Evolutionary conservation across 2,329 filamentous ascomycete species (phyloP).

Genomic region (Microdochium nivale): DNA sequence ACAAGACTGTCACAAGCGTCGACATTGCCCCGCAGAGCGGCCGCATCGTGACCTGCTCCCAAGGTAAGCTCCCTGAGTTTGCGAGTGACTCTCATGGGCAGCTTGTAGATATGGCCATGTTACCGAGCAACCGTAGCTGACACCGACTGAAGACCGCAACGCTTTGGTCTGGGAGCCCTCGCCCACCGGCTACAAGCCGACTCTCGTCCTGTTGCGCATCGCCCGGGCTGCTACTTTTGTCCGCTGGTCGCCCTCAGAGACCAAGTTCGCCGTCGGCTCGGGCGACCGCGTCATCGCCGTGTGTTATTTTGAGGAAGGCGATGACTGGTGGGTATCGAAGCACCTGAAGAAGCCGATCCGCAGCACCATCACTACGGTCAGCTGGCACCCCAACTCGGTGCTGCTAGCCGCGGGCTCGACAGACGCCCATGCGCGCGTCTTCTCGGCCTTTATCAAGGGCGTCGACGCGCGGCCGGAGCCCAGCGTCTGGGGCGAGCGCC

Average conservation of each 20-base stretch:
- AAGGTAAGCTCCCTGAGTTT: conserved; percentile 60
- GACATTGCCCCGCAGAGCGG: conserved; percentile 88
- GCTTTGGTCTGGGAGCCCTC: conserved; percentile 97
- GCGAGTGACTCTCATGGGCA: too few species aligned
- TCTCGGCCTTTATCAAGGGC: conserved; percentile 94
- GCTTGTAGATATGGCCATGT: too few species aligned
- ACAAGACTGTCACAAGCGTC: conserved; percentile 93
- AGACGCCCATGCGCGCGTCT: conserved; percentile 89
- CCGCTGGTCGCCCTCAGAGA: conserved; percentile 93
- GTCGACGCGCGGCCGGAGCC: conserved; percentile 80
- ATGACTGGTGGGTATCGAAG: conserved; percentile 99
- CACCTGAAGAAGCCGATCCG: conserved; percentile 98
- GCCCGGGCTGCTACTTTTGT: conserved; percentile 95
- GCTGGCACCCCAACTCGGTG: conserved; percentile 97
- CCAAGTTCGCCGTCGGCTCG: conserved; percentile 95
- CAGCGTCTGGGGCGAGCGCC: conserved; percentile 84
- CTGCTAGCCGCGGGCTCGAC: conserved; percentile 92
- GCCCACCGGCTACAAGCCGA: conserved; percentile 90
- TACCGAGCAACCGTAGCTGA: neutral
- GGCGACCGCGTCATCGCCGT: conserved; percentile 92
- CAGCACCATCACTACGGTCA: conserved; percentile 88
- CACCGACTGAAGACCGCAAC: conserved; percentile 65
- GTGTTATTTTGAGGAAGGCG: conserved; percentile 98
- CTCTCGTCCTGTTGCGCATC: conserved; percentile 91
- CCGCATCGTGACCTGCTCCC: conserved; percentile 94